phyloP scores from a whole-genome alignment of 179 eudicot species.

The Spergularia azorica region DNA sequence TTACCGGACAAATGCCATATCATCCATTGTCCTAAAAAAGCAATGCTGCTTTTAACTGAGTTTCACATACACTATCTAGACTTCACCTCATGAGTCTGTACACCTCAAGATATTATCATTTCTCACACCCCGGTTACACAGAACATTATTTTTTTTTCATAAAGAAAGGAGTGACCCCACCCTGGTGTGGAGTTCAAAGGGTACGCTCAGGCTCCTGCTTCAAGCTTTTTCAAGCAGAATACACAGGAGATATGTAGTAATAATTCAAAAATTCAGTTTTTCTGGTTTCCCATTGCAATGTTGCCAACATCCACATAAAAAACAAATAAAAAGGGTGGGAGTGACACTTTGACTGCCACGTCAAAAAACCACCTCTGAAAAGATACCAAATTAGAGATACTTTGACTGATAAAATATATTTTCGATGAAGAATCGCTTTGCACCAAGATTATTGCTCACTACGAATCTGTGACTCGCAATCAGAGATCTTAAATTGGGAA shows the following conservation, averaged over 20 bases:
- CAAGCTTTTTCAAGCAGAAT: background rate
- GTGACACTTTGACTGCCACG: background rate
- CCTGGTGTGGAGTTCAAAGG: background rate
- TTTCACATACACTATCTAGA: no score
- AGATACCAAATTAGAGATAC: background rate
- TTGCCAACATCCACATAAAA: background rate
- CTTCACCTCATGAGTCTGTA: no score
- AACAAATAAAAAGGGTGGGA: background rate
- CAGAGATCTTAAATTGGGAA: no score
- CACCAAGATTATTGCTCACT: background rate
- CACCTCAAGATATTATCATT: no score
- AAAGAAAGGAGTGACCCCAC: background rate
- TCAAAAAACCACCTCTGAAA: background rate
- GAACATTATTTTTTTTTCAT: no score
- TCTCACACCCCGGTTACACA: no score
- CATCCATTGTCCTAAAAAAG: no score
- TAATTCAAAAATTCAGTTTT: background rate
- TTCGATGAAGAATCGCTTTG: background rate
- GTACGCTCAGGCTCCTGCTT: background rate
- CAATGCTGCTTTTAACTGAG: no score
- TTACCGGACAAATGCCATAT: no score
- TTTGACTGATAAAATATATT: background rate
- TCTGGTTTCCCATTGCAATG: background rate
- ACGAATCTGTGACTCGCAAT: no score
- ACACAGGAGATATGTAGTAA: background rate